These are phyloP conservation scores for Yarrowia bubula DNA, from an alignment of 805 yeast species.

Conservation along the genomic window DNA sequence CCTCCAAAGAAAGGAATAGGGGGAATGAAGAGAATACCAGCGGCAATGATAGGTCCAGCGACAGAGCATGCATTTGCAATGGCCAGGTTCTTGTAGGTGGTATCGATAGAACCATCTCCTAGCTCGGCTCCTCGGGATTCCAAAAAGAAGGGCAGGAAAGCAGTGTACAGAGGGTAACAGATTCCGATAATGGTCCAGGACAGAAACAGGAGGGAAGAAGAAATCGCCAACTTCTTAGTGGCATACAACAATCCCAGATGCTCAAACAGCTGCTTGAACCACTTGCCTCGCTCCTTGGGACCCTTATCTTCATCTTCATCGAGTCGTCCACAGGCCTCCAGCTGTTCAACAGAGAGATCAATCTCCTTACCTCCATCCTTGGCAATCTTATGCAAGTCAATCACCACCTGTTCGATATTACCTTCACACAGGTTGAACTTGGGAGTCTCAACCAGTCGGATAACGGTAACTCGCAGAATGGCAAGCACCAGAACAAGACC, in stretches of 20 bases:
- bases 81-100: conserved; percentile 37
- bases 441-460: conserved; percentile 55
- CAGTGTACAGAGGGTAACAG: conserved; percentile 56
- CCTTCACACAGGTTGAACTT: conserved; percentile 54
- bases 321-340: conserved; percentile 47
- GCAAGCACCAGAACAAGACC: conserved; percentile 52
- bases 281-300: not conserved
- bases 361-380: conserved; percentile 44
- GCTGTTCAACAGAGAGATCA: conserved; percentile 49
- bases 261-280: conserved; percentile 29
- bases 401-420: conserved; percentile 50
- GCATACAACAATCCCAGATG: conserved; percentile 49
- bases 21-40: not conserved
- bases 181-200: conserved; percentile 61
- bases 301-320: conserved; percentile 1
- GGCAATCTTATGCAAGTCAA: conserved; percentile 50
- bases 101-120: conserved; percentile 34
- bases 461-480: conserved; percentile 47
- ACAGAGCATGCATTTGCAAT: conserved; percentile 49
- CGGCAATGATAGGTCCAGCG: conserved; percentile 54
- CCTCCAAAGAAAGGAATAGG: not conserved
- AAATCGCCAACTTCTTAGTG: conserved; percentile 45
- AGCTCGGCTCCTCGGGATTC: conserved; percentile 48
- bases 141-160: conserved; percentile 54
- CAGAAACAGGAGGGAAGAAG: conserved; percentile 47